phyloP scores from a whole-genome alignment of 163 green algal genomes.

The Coccomyxa subellipsoidea region DNA sequence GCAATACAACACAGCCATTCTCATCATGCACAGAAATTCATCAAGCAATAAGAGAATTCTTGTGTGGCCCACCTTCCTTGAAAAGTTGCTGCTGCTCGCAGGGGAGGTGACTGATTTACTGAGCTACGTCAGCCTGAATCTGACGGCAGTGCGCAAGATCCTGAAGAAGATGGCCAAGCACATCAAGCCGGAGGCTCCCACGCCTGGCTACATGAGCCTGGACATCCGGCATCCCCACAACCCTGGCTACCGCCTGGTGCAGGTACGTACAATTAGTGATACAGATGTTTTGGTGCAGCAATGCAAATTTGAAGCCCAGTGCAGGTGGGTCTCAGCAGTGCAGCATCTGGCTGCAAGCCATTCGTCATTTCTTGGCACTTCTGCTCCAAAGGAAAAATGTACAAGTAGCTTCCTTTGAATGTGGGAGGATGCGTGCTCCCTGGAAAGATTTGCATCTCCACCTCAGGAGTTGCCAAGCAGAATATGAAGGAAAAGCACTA shows the following conservation, averaged over 20 bases:
- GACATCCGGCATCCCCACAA: constrained; percentile 30
- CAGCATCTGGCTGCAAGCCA: too few species aligned
- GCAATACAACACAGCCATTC: too few species aligned
- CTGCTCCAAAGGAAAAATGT: too few species aligned
- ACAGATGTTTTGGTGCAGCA: neutral
- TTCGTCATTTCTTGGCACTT: too few species aligned
- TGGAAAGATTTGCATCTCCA: too few species aligned
- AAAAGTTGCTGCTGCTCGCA: constrained; percentile 6
- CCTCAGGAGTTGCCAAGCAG: neutral
- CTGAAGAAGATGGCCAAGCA: constrained; percentile 48
- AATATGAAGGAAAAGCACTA: neutral
- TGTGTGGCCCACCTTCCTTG: too few species aligned
- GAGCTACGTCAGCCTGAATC: constrained; percentile 46
- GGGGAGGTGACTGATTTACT: constrained; percentile 28
- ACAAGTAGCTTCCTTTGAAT: too few species aligned
- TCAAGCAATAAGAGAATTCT: too few species aligned
- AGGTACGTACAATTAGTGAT: neutral
- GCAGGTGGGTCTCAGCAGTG: too few species aligned
- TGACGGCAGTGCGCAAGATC: constrained; percentile 47
- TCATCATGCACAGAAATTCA: too few species aligned
- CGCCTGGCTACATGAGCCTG: constrained; percentile 16
- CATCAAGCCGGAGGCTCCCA: constrained; percentile 11
- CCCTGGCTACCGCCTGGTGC: constrained; percentile 10
- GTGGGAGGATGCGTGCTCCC: too few species aligned
- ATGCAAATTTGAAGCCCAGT: too few species aligned